phyloP scores from a whole-genome alignment of 805 yeast genomes.

The Pichia occidentalis region DNA sequence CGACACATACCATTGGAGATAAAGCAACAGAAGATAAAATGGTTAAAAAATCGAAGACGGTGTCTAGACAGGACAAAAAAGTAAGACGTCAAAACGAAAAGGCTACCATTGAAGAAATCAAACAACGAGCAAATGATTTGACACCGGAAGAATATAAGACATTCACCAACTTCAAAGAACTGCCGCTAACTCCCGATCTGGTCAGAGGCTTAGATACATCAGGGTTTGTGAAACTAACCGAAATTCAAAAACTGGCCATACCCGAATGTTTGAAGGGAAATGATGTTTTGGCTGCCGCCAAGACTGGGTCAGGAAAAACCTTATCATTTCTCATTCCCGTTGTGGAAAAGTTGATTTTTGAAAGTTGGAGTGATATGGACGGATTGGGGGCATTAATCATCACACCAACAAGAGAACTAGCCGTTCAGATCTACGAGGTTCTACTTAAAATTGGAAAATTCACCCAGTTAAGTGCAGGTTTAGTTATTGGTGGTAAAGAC shows the following conservation, averaged over 20 bases:
- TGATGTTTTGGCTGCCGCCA: conserved; percentile 83
- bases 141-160: conserved; percentile 35
- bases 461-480: conserved; percentile 76
- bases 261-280: conserved; percentile 68
- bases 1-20: too few species aligned
- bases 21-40: too few species aligned
- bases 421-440: conserved; percentile 87
- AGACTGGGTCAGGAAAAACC: conserved; percentile 89
- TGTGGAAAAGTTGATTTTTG: conserved; percentile 59
- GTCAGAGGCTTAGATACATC: conserved; percentile 68
- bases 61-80: conserved; percentile 27
- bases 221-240: conserved; percentile 77
- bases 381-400: conserved; percentile 85
- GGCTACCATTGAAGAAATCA: conserved; percentile 37
- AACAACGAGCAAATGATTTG: conserved; percentile 45
- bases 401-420: conserved; percentile 90
- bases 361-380: conserved; percentile 73
- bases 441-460: conserved; percentile 71
- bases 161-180: conserved; percentile 55
- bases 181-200: conserved; percentile 67
- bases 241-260: conserved; percentile 75
- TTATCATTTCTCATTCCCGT: conserved; percentile 80
- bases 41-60: conserved; percentile 27
- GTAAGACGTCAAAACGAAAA: conserved; percentile 26
- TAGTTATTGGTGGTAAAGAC: conserved; percentile 92